A percentile compares a stretch with the other conserved stretches of the same genome.
Evolutionary conservation across 495 filamentous ascomycete genomes (phyloP).

Genomic region (Talaromyces borbonicus): DNA sequence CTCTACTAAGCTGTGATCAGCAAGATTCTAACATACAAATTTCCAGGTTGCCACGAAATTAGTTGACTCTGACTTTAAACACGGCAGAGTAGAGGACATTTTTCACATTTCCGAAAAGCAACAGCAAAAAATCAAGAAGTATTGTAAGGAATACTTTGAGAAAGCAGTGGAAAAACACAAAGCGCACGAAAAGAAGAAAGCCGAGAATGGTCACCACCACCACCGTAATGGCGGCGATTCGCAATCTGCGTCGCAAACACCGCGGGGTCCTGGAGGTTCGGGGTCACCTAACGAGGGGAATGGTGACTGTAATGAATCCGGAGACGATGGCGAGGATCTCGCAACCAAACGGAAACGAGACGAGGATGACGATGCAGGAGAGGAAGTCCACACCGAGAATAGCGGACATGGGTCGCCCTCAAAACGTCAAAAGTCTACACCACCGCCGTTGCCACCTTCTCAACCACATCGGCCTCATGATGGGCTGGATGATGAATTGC

Average conservation of each 20-base stretch:
- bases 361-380: conserved; percentile 18
- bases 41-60: conserved; percentile 66
- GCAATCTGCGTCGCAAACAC: conserved; percentile 1
- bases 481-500: conserved; percentile 2
- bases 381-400: conserved; percentile 13
- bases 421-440: conserved; percentile 32
- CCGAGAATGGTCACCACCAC: conserved; percentile 40
- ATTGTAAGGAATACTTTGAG: conserved; percentile 75
- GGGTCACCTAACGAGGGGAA: conserved; percentile 20
- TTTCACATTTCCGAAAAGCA: conserved; percentile 70
- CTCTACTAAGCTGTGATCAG: not conserved
- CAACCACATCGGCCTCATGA: not conserved
- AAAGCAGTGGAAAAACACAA: conserved; percentile 69
- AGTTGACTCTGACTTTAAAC: conserved; percentile 81
- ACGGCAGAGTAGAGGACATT: conserved; percentile 71
- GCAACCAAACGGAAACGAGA: conserved; percentile 41
- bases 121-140: conserved; percentile 68
- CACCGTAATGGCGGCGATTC: conserved; percentile 19
- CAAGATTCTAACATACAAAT: conserved; percentile 2
- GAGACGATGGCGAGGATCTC: conserved; percentile 37
- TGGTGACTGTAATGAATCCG: conserved; percentile 42
- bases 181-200: conserved; percentile 56
- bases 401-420: conserved; percentile 19
- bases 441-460: conserved; percentile 6
- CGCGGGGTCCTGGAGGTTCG: conserved; percentile 11